These are phyloP conservation scores for Citrus unshiu DNA, from an alignment of 345 rosid species.

Conservation along the genomic window DNA sequence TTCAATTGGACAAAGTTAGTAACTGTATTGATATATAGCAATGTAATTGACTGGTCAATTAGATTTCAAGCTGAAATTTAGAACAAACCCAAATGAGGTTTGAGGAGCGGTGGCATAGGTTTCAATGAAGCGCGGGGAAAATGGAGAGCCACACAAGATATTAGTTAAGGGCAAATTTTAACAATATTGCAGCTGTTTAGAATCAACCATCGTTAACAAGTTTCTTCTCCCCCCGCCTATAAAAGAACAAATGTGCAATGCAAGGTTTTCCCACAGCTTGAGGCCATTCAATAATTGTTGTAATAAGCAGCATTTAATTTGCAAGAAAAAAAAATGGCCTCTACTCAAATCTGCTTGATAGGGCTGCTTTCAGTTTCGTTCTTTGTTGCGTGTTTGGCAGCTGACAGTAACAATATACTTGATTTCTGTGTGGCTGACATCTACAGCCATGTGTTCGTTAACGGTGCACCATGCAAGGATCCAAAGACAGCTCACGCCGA, in stretches of 20 bases:
- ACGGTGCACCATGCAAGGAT: conserved; percentile 11
- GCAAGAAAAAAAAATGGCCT: neutral
- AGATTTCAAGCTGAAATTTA: neutral
- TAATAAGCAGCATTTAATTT: too few relatives aligned
- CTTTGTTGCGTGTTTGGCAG: neutral
- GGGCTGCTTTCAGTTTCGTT: neutral
- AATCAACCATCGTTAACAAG: neutral
- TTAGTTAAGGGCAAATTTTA: too few relatives aligned
- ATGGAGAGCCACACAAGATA: too few relatives aligned
- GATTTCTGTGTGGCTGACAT: neutral
- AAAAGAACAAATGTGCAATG: neutral
- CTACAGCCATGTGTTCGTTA: neutral
- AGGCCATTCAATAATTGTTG: neutral
- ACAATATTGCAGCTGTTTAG: neutral
- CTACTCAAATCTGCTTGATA: neutral
- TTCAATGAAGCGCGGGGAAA: too few relatives aligned
- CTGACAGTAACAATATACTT: neutral
- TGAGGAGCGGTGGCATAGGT: too few relatives aligned
- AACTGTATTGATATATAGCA: neutral
- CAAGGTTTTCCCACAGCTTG: neutral
- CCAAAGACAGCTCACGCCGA: neutral
- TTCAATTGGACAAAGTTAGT: too few relatives aligned
- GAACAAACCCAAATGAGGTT: neutral
- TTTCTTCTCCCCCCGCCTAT: too few relatives aligned
- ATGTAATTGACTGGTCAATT: neutral